Evolutionary conservation across 495 filamentous ascomycete genomes (phyloP).

Genomic region (Daldinia vernicosa): DNA sequence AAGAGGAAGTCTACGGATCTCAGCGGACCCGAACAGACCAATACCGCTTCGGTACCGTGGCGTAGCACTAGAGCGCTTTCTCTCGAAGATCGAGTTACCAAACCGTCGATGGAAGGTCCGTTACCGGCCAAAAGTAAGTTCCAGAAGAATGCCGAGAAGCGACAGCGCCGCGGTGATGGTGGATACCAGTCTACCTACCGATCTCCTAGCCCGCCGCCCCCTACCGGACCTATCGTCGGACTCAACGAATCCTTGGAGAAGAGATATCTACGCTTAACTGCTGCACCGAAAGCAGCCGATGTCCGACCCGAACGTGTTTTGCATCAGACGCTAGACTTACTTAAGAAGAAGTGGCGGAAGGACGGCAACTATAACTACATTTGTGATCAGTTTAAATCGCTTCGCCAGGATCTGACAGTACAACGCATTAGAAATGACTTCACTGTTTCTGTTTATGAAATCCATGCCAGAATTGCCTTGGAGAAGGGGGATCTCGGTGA

Average conservation of each 20-base stretch:
- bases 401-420: conserved; percentile 97
- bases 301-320: conserved; percentile 88
- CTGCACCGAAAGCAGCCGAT: conserved; percentile 81
- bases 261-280: conserved; percentile 90
- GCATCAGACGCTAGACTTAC: conserved; percentile 80
- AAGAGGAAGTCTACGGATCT: conserved; percentile 85
- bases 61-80: conserved; percentile 70
- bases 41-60: conserved; percentile 70
- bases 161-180: conserved; percentile 84
- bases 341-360: conserved; percentile 93
- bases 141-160: conserved; percentile 85
- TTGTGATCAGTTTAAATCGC: conserved; percentile 98
- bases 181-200: conserved; percentile 69
- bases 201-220: conserved; percentile 67
- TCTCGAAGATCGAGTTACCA: conserved; percentile 80
- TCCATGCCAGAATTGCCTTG: conserved; percentile 95
- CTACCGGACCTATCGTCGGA: conserved; percentile 84
- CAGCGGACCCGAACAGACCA: conserved; percentile 50
- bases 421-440: conserved; percentile 96
- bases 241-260: conserved; percentile 89
- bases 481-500: conserved; percentile 99
- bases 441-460: conserved; percentile 95
- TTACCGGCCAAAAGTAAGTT: conserved; percentile 79
- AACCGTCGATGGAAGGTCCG: conserved; percentile 59
- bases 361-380: conserved; percentile 97